phyloP scores from a whole-genome alignment of 257 asterid species.

The Solanum megistacrolobum region DNA sequence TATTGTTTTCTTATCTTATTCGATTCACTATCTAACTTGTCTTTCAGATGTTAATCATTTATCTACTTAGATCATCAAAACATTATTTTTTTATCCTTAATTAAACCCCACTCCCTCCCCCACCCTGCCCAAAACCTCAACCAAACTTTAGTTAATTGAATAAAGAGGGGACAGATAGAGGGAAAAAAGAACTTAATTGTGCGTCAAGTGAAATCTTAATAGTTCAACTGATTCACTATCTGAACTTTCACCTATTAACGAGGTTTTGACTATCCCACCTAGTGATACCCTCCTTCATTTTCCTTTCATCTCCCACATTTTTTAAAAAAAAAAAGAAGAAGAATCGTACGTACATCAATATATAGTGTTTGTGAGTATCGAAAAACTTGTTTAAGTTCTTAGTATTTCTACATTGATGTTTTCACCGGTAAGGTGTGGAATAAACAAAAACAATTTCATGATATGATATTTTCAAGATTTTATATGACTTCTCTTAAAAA shows the following conservation, averaged over 20 bases:
- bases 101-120: too few relatives aligned
- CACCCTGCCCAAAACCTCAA: not conserved
- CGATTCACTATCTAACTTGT: not conserved
- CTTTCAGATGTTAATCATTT: not conserved
- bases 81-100: not conserved
- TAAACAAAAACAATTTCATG: not conserved
- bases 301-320: too few relatives aligned
- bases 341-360: not conserved
- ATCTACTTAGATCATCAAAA: not conserved
- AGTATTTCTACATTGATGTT: not conserved
- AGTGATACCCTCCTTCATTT: not conserved
- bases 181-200: not conserved
- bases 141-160: not conserved
- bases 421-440: not conserved
- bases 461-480: not conserved
- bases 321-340: accelerated
- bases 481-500: not conserved
- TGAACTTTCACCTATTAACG: not conserved
- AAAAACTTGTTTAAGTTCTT: not conserved
- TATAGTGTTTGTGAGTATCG: slow-evolving; percentile 1
- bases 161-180: not conserved
- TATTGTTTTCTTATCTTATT: not conserved
- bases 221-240: accelerated
- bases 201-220: not conserved
- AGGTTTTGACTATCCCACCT: not conserved